Conservation (phyloP, 1,284 basidiomycete genomes). For the Apiotrichum gamsii region DNA sequence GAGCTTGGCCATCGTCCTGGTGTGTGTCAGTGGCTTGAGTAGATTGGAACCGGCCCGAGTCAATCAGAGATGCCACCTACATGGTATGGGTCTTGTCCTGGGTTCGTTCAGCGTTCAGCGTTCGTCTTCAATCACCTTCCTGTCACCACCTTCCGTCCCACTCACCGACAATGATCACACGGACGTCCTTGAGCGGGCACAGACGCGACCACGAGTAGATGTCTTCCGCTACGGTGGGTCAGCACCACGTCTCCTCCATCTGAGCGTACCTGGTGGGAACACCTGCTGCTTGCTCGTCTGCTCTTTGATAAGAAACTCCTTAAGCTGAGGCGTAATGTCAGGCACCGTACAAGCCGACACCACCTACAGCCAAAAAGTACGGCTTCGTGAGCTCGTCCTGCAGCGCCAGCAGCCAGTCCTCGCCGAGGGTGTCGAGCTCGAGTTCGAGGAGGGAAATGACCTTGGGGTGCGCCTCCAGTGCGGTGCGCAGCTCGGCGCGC, state of each 20-base stretch:
- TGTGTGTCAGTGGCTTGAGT: neutral
- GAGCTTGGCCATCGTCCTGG: slow-evolving; percentile 49
- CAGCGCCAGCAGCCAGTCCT: slow-evolving; percentile 48
- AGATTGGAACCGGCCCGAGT: too few species aligned
- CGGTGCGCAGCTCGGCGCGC: slow-evolving; percentile 26
- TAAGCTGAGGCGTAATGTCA: slow-evolving; percentile 28
- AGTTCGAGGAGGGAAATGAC: slow-evolving; percentile 29
- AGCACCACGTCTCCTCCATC: neutral
- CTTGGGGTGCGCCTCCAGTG: slow-evolving; percentile 21
- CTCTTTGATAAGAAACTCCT: slow-evolving; percentile 41
- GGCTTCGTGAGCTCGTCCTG: slow-evolving; percentile 46
- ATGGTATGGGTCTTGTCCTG: slow-evolving; percentile 50
- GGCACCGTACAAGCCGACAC: neutral
- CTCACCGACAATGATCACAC: slow-evolving; percentile 50
- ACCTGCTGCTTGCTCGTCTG: slow-evolving; percentile 40
- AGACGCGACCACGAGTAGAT: slow-evolving; percentile 51
- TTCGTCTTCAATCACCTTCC: too few species aligned
- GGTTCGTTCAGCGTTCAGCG: too few species aligned
- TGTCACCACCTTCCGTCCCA: neutral
- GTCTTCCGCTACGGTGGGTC: slow-evolving; percentile 43
- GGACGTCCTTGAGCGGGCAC: slow-evolving; percentile 47
- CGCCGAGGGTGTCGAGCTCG: slow-evolving; percentile 45
- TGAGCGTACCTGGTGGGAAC: slow-evolving; percentile 48
- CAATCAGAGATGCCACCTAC: slow-evolving; percentile 17
- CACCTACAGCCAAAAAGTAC: slow-evolving; percentile 42